Base-by-base conservation (phyloP, 768 basidiomycete species). In the Asterophora lycoperdoides region DNA sequence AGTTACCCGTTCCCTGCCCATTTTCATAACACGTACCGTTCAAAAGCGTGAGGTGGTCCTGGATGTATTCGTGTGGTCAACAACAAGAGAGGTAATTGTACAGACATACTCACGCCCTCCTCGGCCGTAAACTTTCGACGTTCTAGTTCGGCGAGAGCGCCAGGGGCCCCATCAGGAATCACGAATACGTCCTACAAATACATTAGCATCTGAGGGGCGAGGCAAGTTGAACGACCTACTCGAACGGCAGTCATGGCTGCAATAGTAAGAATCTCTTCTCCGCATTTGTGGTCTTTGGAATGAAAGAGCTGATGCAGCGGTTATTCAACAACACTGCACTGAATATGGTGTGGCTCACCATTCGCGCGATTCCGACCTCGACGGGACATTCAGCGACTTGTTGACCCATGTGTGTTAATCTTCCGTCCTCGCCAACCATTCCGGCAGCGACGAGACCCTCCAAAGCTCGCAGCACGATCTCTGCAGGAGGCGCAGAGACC, bases 71-170 rank as follows among this genome's bases (percentile, higher is more conserved):
- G 38, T 34, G 9, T 57, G 49, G 49, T 42, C 30, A 41, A 51
- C 43, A 3, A 37, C 18, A 44, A 44, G 41, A 28, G 47, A 30
- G 11, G 41, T 14, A 17, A 15, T 26, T 7, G 15, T 15, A 46
- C n/a, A 35, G 23, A 6, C 23, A 7, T 34, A 70, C 79, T 60
- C 52, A 93, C 93, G 60, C 96, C 96, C 79, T 99, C 96, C 67
- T 98, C 94, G 0, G 94, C 93, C 0, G 93, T 98, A 59, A 98
- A 98, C 64, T 98, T 98, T 49, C 96, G 72, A 43, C 93, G 76
- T 65, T 98, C 94, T 11, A 98, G 71, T 65, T 98, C 95, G 3
- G 89, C 93, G 28, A 92, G 64, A 1, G 92, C 91, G 10, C 91
- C 91, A 5, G 80, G 77, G 7, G 86, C 82, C 5, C 93, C 93